phyloP scores from a whole-genome alignment of 768 basidiomycete species.

The Mycena galericulata region DNA sequence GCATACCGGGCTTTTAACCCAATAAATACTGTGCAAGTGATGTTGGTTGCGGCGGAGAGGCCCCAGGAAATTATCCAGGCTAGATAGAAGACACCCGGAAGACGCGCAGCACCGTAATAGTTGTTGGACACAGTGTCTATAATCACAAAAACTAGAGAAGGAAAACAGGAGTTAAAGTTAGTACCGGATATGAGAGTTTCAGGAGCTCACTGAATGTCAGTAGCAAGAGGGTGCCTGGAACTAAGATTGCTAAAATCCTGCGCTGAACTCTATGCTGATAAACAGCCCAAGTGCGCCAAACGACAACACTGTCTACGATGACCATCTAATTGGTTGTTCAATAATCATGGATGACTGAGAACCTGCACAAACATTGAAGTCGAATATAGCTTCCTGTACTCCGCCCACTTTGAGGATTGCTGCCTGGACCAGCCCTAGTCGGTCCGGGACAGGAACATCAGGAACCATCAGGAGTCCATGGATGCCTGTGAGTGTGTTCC shows the following conservation, averaged over 20 bases:
- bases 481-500: conserved; percentile 5
- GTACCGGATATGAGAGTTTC: too few relatives aligned
- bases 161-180: conserved; percentile 7
- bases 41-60: conserved; percentile 21
- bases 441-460: conserved; percentile 16
- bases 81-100: conserved; percentile 3
- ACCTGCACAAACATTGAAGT: conserved; percentile 22
- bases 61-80: conserved; percentile 13
- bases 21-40: conserved; percentile 19
- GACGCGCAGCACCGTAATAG: conserved; percentile 16
- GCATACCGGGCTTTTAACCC: conserved; percentile 23
- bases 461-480: conserved; percentile 18
- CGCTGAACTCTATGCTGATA: conserved; percentile 6
- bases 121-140: conserved; percentile 16
- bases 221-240: conserved; percentile 18
- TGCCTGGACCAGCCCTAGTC: not conserved
- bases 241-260: conserved; percentile 9
- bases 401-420: conserved; percentile 8
- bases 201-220: conserved; percentile 17
- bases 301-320: conserved; percentile 12
- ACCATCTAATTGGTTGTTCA: conserved; percentile 15
- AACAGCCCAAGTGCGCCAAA: conserved; percentile 10
- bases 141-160: conserved; percentile 19
- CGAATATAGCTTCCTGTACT: conserved; percentile 19
- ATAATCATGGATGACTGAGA: conserved; percentile 15